These are phyloP conservation scores for Solanum hybrid DNA, from an alignment of 305 asterid species.

Conservation along the genomic window DNA sequence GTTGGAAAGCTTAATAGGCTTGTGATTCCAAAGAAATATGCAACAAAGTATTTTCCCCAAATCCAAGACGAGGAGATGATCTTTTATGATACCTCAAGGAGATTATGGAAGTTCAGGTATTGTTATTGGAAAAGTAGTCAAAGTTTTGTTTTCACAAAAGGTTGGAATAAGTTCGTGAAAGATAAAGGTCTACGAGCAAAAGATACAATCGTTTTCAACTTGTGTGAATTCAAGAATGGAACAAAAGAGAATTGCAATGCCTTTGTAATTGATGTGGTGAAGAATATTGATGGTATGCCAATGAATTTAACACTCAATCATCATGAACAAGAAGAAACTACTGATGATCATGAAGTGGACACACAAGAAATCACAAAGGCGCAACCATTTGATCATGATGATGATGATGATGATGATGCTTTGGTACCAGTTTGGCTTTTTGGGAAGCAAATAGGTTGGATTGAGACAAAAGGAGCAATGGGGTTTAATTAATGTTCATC, in stretches of 20 bases:
- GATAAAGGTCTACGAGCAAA: constrained; percentile 35
- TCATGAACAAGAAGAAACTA: background rate
- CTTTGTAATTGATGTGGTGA: background rate
- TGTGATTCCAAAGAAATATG: constrained; percentile 62
- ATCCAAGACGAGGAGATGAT: constrained; percentile 24
- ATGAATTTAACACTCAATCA: background rate
- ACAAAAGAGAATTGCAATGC: constrained; percentile 10
- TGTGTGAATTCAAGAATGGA: background rate
- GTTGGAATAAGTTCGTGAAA: constrained; percentile 59
- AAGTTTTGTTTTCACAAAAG: constrained; percentile 64
- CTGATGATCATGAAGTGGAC: background rate
- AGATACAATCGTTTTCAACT: background rate
- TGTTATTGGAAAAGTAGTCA: constrained; percentile 84
- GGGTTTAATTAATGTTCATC: background rate
- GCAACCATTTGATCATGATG: background rate
- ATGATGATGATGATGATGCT: background rate
- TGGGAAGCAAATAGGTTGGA: background rate
- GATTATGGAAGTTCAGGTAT: constrained; percentile 52
- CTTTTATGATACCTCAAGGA: constrained; percentile 35
- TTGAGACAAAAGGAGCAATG: background rate
- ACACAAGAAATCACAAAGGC: background rate
- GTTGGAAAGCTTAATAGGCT: constrained; percentile 65
- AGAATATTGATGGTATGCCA: background rate
- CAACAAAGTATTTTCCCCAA: constrained; percentile 52
- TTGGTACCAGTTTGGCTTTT: constrained; percentile 1